Base-by-base conservation (phyloP, 2,329 filamentous ascomycete genomes). In the Cercospora citrullina region DNA sequence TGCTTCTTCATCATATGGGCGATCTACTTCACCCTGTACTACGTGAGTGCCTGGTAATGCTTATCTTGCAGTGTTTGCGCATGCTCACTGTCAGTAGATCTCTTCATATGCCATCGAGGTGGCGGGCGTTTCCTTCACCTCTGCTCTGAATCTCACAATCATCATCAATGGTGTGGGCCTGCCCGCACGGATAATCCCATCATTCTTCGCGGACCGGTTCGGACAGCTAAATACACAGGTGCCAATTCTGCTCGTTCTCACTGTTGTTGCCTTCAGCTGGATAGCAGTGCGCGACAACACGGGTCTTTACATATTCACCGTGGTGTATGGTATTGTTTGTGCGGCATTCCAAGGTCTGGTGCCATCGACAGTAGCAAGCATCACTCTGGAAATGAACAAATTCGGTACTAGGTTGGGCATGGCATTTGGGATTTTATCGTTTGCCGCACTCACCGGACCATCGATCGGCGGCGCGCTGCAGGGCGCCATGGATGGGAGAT, bases 131-230 rank as follows among this genome's bases (percentile, higher is more conserved):
- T 79, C 83, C 4, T 82, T 84, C 59, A 76, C 78, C 2, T 80
- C 84, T 3, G 84, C 85, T 6, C 82, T 87, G 53, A 82, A 81
- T 21, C 79, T 89, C 3, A 80, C 90, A 2, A 81, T 90, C 64
- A 81, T 89, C 51, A 80, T 85, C 14, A 89, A 89, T 72, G 86
- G 82, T 12, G 79, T 87, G n/a, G 87, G 87, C 3, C 79, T 89
- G 1, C 78, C 85, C 0, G 80, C 83, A 3, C 85, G 88, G 1
- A 76, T 87, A 0, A 73, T 87, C 0, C 82, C 84, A 0, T 83
- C 83, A 5, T 82, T 82, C 69, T 72, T 89, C 18, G 87, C 87
- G 0, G 86, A 89, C 75, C 81, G 78, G 16, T 78, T 85, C 4
- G 87, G 88, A 0, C 82, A 85, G 0, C 79, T 88, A 48, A 89